Conservation (phyloP, 129 eudicot genomes). For the Calendula officinalis region DNA sequence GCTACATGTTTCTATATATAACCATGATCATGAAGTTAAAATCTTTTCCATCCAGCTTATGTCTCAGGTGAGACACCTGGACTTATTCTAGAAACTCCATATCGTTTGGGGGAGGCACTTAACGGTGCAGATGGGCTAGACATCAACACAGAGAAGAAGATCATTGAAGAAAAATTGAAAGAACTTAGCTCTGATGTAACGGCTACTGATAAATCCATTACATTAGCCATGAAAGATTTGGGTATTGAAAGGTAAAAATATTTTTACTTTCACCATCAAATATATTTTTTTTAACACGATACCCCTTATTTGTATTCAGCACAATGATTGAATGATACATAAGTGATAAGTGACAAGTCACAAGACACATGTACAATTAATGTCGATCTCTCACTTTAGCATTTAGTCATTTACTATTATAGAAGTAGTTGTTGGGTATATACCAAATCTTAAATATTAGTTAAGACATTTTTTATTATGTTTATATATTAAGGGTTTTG, state of each 20-base stretch:
- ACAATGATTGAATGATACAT: too few relatives aligned
- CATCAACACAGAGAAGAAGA: slow-evolving; percentile 40
- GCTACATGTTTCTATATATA: not conserved
- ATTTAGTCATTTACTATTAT: not conserved
- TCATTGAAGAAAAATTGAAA: slow-evolving; percentile 38
- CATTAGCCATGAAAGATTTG: slow-evolving; percentile 47
- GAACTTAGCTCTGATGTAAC: slow-evolving; percentile 28
- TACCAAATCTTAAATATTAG: not conserved
- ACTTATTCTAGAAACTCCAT: slow-evolving; percentile 45
- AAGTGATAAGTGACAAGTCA: too few relatives aligned
- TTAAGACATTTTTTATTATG: too few relatives aligned
- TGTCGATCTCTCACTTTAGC: not conserved
- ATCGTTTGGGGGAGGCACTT: slow-evolving; percentile 46
- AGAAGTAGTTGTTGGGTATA: not conserved
- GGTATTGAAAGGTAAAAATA: slow-evolving; percentile 49
- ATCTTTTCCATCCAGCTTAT: slow-evolving; percentile 36
- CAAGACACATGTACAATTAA: too few relatives aligned
- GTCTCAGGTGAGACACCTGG: slow-evolving; percentile 55
- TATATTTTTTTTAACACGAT: not conserved
- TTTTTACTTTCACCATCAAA: not conserved
- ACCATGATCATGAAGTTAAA: not conserved
- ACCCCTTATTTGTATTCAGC: too few relatives aligned
- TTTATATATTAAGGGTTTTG: too few relatives aligned
- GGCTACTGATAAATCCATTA: slow-evolving; percentile 33
- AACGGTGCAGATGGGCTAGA: slow-evolving; percentile 41